A percentile compares a stretch with the other conserved stretches of the same genome.
phyloP scores from a whole-genome alignment of 2,329 filamentous ascomycete genomes.

The Raffaelea ambrosiae region DNA sequence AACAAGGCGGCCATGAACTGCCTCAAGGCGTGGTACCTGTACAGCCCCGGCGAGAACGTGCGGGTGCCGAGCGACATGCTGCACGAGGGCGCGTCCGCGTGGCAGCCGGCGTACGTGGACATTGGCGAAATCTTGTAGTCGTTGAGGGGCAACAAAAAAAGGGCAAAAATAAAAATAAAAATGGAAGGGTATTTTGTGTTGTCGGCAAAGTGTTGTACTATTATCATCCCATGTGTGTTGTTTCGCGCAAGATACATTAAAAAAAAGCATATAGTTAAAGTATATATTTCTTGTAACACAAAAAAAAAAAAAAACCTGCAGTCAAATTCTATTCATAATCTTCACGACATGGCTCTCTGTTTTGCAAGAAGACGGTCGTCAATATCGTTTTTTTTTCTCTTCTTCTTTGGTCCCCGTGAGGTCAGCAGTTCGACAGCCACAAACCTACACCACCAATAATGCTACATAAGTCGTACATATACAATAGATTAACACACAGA shows the following conservation, averaged over 20 bases:
- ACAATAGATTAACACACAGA: too few relatives aligned
- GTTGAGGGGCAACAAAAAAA: background rate
- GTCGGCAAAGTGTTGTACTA: background rate
- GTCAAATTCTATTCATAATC: too few relatives aligned
- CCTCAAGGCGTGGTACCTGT: conserved; percentile 93
- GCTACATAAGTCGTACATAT: too few relatives aligned
- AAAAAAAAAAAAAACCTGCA: background rate
- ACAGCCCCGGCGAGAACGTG: conserved; percentile 63
- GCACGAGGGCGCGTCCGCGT: conserved; percentile 49
- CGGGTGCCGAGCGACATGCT: conserved; percentile 64
- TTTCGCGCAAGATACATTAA: background rate
- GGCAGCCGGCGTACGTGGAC: conserved; percentile 62
- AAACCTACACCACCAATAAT: too few relatives aligned
- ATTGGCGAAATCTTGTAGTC: conserved; percentile 58
- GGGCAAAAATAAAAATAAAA: background rate
- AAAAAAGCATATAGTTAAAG: background rate
- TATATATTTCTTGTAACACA: background rate
- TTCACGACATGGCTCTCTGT: too few relatives aligned
- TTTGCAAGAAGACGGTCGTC: too few relatives aligned
- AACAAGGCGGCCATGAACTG: conserved; percentile 74
- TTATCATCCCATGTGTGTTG: conserved; percentile 1
- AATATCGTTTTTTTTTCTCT: too few relatives aligned
- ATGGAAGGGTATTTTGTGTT: background rate
- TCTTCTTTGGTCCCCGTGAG: too few relatives aligned
- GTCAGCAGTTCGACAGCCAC: too few relatives aligned